Evolutionary conservation across 208 protist species (phyloP), one percentile per base, ranked within the genome.

Genomic region (Wallacemonas sp.): DNA sequence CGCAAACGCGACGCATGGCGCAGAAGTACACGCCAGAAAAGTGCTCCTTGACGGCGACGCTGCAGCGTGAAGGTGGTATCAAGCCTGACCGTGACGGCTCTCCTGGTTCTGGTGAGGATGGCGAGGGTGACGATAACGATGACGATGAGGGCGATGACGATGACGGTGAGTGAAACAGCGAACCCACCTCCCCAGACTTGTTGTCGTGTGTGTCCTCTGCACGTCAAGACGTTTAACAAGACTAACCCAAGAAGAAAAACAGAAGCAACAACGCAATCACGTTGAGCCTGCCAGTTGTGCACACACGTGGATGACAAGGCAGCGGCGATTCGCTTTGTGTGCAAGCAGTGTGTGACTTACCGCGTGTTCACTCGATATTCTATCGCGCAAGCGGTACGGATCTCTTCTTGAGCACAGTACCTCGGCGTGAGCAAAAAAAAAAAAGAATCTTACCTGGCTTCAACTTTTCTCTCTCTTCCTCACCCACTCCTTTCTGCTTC

Each of bases 1-100:
- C 87, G 0, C 60, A 83, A 17, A 93, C 87, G 1, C 77, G 78
- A 41, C 79, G 90, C 21, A 93, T 93, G 87, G 56, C 66, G 12
- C 64, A 76, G 30, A 93, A 93, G 64, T 96, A 94, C 77, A 82
- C 85, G 1, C 72, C 81, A 1, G 68, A 74, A 36, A 94, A 90
- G 52, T 96, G 90, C 73, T 41, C 85, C 1, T 46, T 93, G 39
- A 74, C 47, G 1, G 90, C 90, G 21, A 92, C 71, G 38, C 76
- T 96, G 57, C 92, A 90, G 77, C 70, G 81, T 24, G 75, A 85
- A 33, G 68, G 43, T 0, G 21, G 21, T 17, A 52, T n/a, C 16
- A 26, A 30, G 24, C 30, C 12, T 6, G 44, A 41, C 26, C 9
- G 27, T 27, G 44, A 3, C 19, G 61, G 44, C 16, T 48, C 43